phyloP scores from a whole-genome alignment of 2,329 filamentous ascomycete species.

The Fusarium sp. region DNA sequence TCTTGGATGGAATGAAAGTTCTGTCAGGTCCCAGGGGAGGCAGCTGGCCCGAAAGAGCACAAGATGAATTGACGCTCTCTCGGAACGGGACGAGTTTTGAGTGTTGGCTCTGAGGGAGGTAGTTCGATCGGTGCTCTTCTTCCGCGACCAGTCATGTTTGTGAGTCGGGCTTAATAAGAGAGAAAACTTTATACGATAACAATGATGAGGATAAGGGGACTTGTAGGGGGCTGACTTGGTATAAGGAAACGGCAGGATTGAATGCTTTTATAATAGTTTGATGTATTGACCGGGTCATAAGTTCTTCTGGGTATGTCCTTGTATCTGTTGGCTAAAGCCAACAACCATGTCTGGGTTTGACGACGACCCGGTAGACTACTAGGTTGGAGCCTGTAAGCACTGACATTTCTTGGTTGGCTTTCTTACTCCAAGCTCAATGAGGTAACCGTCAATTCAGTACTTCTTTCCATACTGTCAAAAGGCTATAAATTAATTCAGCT shows the following conservation, averaged over 20 bases:
- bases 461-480: too few species aligned
- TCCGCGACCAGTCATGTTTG: constrained; percentile 1
- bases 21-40: background rate
- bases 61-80: background rate
- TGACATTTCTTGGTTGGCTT: too few species aligned
- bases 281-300: background rate
- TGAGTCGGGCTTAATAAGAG: background rate
- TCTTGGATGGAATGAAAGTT: background rate
- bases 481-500: too few species aligned
- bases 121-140: background rate
- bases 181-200: background rate
- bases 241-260: background rate
- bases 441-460: too few species aligned
- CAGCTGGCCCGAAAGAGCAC: background rate
- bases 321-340: background rate
- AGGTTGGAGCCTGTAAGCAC: too few species aligned
- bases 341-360: too few species aligned
- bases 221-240: background rate
- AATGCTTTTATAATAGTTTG: background rate
- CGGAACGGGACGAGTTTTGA: constrained; percentile 7
- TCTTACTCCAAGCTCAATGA: too few species aligned
- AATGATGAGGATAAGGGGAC: background rate
- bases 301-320: background rate
- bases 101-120: background rate
- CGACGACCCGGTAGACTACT: too few species aligned